Percentiles rank a stretch among this genome's conserved stretches.
phyloP scores from a whole-genome alignment of 2,329 filamentous ascomycete species.

The Paecilomyces variotii region DNA sequence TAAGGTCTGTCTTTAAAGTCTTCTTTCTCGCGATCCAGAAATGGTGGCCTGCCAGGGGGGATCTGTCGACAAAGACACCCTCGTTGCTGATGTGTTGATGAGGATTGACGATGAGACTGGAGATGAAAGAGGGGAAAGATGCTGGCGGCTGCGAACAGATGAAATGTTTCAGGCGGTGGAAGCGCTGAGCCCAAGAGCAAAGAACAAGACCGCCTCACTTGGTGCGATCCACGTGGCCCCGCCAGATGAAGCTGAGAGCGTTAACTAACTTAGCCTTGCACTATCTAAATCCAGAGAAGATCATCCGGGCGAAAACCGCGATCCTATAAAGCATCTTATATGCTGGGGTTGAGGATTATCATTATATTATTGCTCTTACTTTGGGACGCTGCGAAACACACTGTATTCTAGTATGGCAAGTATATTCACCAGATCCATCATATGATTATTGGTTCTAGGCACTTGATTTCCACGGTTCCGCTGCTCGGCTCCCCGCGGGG shows the following conservation, averaged over 20 bases:
- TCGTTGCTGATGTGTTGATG: not conserved
- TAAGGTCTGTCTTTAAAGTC: not conserved
- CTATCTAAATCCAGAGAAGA: not conserved
- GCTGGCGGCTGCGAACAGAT: not conserved
- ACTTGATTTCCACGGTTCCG: conserved; percentile 6
- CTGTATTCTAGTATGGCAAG: not conserved
- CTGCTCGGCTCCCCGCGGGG: conserved; percentile 5
- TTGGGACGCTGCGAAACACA: not conserved
- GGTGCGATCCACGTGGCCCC: conserved; percentile 22
- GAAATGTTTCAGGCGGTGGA: conserved; percentile 1
- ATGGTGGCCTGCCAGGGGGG: not conserved
- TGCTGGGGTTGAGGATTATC: not conserved
- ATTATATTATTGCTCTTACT: not conserved
- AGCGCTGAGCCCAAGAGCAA: not conserved
- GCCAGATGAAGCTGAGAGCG: conserved; percentile 5
- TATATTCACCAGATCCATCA: not conserved
- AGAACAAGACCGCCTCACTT: conserved; percentile 17
- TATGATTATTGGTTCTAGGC: not conserved
- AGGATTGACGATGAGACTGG: not conserved
- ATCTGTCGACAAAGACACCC: not conserved
- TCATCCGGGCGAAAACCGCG: not conserved
- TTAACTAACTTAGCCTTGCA: not conserved
- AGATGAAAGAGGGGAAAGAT: conserved; percentile 3
- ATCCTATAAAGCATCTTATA: not conserved
- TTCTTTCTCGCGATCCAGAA: not conserved